Percentiles rank a stretch among this genome's conserved stretches.
Evolutionary conservation across 2,329 filamentous ascomycete species (phyloP).

Genomic region (Diplodia scrobiculata): DNA sequence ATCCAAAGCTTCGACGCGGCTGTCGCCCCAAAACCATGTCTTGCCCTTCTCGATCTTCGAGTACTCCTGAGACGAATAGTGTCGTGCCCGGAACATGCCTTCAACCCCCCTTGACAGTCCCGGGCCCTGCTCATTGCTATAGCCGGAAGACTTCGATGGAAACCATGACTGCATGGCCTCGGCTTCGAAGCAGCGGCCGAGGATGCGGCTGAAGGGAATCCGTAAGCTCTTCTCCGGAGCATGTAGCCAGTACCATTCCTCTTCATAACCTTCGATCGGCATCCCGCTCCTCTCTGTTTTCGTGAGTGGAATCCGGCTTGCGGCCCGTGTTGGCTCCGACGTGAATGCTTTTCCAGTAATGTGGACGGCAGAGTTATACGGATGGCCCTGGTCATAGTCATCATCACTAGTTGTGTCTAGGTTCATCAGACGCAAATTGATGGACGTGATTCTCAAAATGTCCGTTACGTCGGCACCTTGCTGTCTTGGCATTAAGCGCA

Average conservation of each 20-base stretch:
- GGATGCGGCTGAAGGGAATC: conserved; percentile 55
- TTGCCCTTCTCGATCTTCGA: conserved; percentile 40
- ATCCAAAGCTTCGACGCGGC: conserved; percentile 58
- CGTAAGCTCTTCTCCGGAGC: conserved; percentile 46
- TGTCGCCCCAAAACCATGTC: conserved; percentile 61
- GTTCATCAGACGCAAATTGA: conserved; percentile 54
- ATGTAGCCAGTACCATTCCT: conserved; percentile 56
- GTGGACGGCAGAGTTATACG: conserved; percentile 52
- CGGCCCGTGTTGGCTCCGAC: conserved; percentile 33
- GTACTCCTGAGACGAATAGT: conserved; percentile 52
- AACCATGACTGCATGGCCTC: conserved; percentile 54
- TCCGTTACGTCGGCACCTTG: conserved; percentile 48
- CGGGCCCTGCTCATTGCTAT: not conserved
- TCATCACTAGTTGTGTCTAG: conserved; percentile 53
- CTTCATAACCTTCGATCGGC: conserved; percentile 49
- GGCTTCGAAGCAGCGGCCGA: conserved; percentile 59
- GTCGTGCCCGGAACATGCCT: conserved; percentile 51
- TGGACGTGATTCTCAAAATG: conserved; percentile 57
- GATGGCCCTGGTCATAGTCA: conserved; percentile 50
- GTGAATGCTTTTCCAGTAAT: conserved; percentile 51
- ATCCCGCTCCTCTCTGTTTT: not conserved
- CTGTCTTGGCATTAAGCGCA: conserved; percentile 50
- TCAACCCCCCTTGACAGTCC: conserved; percentile 45
- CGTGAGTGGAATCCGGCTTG: conserved; percentile 3
- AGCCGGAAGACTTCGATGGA: conserved; percentile 32